Evolutionary conservation across 1,284 basidiomycete species (phyloP), one percentile per base, ranked within the genome.

Genomic region (Cryptococcus sp.): DNA sequence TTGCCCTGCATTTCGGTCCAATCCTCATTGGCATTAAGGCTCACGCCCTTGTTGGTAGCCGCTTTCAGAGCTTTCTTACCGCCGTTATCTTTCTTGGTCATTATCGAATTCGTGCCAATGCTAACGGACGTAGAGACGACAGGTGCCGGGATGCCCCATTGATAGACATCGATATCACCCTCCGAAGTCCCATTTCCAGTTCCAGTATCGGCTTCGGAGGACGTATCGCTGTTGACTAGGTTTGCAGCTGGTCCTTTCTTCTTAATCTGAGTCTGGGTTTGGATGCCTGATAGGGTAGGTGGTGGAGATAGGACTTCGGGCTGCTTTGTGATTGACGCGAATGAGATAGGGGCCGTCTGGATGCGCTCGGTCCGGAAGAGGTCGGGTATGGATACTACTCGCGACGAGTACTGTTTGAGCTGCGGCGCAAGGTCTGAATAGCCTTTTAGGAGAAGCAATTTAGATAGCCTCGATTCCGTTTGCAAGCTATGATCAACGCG

Each of bases 401-500:
- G 84, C 38, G 86, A 71, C 35, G 83, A 78, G 60, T 85, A 82
- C 52, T 82, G 80, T 48, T 80, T 81, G 43, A 84, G 78, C 48
- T 83, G 81, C 41, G 73, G 73, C 15, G 81, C 79, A n/a, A 81
- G 71, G 47, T 82, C 81, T 52, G 78, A 75, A 54, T 80, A 78
- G 38, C 79, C 80, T 70, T 83, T 82, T n/a, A 89, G 77, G 46
- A 87, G 72, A 39, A 87, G 83, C 22, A 91, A 71, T 73, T 90
- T 90, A 43, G 86, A 84, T 22, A 85, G 75, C 13, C 87, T 77
- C 54, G 85, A 83, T 54, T 88, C 86, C 55, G 81, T 83, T 46
- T 85, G 81, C 43, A 88, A 73, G 16, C 65, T 67, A 22, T 5
- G 40, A 11, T 2, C 20, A 7, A 23, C 13, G 15, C 48, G 16